Evolutionary conservation across 1,284 basidiomycete genomes (phyloP), one percentile per base, ranked within the genome.

Genomic region (Irpex sp.): DNA sequence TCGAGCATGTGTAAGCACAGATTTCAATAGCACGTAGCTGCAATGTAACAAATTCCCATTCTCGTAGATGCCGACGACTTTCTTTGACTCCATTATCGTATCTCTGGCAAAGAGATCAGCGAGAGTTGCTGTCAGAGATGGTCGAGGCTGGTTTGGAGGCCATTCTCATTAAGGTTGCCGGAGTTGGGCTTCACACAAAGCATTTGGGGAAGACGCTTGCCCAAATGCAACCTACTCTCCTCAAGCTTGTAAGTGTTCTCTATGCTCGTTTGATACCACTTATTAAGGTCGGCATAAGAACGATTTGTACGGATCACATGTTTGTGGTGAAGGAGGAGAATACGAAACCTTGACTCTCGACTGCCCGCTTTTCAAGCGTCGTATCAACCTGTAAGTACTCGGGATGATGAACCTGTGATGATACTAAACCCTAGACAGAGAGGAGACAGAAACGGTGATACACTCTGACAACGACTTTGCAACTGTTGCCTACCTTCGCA

Each of bases 251-350:
- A 65, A 69, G 84, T 72, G 6, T 33, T 33, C 21, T 7, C 49
- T 9, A 31, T n/a, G 13, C 59, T 4, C 49, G 17, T 11, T 57
- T 9, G 36, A 58, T 54, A 26, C 1, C 15, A 39, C 59, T 36
- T 3, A 58, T 50, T 55, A 43, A n/a, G 63, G 54, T 39, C 46
- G 15, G 36, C n/a, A 46, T 50, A 67, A 95, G 92, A 92, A 96
- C 73, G 71, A 77, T 3, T 77, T 87, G 51, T 99, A 97, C 71
- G 95, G 95, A 0, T 89, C 93, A 0, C 97, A 99, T 75, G 85
- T 97, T 1, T 98, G 96, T 66, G 97, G 97, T 3, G 97, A 99
- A 77, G 97, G 97, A 2, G 97, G 97, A 1, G 97, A 99, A 78
- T 99, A 98, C 74, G 97, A 99, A 75, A 94, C 93, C 0, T 78